These are phyloP conservation scores for Haplographium delicatum DNA, from an alignment of 495 filamentous ascomycete genomes.

Conservation along the genomic window DNA sequence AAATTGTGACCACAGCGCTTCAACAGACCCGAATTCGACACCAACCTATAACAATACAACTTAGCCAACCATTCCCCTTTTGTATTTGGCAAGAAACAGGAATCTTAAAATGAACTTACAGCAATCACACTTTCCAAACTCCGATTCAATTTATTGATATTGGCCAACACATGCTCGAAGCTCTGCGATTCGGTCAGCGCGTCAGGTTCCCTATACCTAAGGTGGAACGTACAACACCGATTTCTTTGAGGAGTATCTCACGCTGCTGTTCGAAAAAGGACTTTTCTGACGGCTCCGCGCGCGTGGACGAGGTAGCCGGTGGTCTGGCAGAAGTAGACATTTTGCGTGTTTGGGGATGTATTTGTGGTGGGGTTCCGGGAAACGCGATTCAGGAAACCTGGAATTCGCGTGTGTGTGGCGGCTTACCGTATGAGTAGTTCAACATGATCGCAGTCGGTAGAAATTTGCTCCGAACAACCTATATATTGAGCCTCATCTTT, in stretches of 20 bases:
- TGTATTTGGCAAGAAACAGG: not conserved
- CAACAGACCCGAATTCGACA: conserved; percentile 94
- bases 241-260: conserved; percentile 68
- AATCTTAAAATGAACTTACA: conserved; percentile 39
- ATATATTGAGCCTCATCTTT: no score
- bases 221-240: conserved; percentile 58
- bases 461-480: no score
- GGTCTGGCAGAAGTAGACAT: conserved; percentile 18
- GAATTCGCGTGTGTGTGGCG: no score
- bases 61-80: not conserved
- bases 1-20: conserved; percentile 94
- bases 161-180: conserved; percentile 91
- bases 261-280: conserved; percentile 76
- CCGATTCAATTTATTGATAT: conserved; percentile 93
- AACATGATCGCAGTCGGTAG: no score
- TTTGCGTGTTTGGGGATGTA: conserved; percentile 1
- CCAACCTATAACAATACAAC: conserved; percentile 58
- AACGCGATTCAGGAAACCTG: no score
- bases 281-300: conserved; percentile 8
- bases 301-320: conserved; percentile 14
- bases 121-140: conserved; percentile 88
- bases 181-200: conserved; percentile 43
- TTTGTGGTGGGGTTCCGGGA: not conserved
- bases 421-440: no score
- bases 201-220: not conserved